Conservation (phyloP, 2,329 filamentous ascomycete genomes). For the Colletotrichum coccodes region DNA sequence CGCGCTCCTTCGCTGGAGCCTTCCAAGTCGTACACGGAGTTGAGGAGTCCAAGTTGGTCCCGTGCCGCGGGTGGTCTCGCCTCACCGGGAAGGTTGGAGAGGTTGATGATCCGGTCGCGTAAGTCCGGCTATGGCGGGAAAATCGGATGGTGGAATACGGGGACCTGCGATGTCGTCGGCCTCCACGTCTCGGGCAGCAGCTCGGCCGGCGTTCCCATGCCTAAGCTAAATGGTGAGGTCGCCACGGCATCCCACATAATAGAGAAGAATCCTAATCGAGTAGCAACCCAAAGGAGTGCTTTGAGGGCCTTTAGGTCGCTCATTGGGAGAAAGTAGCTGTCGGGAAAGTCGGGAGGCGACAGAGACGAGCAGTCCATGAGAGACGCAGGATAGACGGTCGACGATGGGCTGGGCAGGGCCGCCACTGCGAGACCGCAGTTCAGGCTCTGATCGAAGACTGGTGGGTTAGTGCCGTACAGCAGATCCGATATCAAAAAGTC, state of each 20-base stretch:
- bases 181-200: slow-evolving; percentile 58
- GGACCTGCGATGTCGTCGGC: slow-evolving; percentile 60
- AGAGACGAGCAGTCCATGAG: slow-evolving; percentile 11
- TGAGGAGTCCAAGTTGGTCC: slow-evolving; percentile 57
- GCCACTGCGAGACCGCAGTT: background rate
- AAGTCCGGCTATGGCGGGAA: slow-evolving; percentile 67
- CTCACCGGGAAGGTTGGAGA: slow-evolving; percentile 59
- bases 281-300: slow-evolving; percentile 57
- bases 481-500: background rate
- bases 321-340: slow-evolving; percentile 60
- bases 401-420: background rate
- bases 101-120: slow-evolving; percentile 61
- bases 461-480: background rate
- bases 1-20: slow-evolving; percentile 61
- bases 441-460: background rate
- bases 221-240: slow-evolving; percentile 56
- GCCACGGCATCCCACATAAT: slow-evolving; percentile 57
- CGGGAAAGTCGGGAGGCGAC: slow-evolving; percentile 45
- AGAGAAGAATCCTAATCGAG: slow-evolving; percentile 53
- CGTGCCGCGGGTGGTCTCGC: slow-evolving; percentile 58
- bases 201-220: slow-evolving; percentile 41
- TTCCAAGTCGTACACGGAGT: slow-evolving; percentile 67
- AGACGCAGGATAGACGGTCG: slow-evolving; percentile 29
- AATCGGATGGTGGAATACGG: slow-evolving; percentile 65
- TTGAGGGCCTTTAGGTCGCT: slow-evolving; percentile 59